Evolutionary conservation across 495 filamentous ascomycete genomes (phyloP).

Genomic region (Glarea lozoyensis): DNA sequence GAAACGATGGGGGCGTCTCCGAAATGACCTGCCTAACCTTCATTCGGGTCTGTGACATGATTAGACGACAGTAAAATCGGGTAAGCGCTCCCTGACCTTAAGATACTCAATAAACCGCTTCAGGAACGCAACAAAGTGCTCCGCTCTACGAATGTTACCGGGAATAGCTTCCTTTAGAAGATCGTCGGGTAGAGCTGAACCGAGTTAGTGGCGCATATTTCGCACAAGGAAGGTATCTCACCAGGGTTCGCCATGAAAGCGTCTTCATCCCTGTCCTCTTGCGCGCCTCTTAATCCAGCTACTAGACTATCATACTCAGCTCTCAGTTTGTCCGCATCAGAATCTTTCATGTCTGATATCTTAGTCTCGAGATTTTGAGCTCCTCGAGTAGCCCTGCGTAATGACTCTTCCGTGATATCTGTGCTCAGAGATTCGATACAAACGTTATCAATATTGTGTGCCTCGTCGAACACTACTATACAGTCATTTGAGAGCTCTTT

Average conservation of each 20-base stretch:
- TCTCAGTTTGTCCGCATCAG: slow-evolving; percentile 85
- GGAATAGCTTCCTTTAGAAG: slow-evolving; percentile 88
- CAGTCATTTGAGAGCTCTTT: slow-evolving; percentile 96
- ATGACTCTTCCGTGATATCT: slow-evolving; percentile 88
- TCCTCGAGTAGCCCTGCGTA: slow-evolving; percentile 80
- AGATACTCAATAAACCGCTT: slow-evolving; percentile 97
- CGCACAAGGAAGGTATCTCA: slow-evolving; percentile 26
- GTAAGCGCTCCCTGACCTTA: slow-evolving; percentile 39
- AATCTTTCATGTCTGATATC: slow-evolving; percentile 86
- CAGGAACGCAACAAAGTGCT: slow-evolving; percentile 93
- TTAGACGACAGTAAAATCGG: neutral
- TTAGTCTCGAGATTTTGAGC: slow-evolving; percentile 83
- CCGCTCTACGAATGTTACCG: slow-evolving; percentile 90
- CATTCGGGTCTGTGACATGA: slow-evolving; percentile 65
- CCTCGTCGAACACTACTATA: slow-evolving; percentile 98
- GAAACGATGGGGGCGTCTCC: slow-evolving; percentile 90
- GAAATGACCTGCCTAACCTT: slow-evolving; percentile 95
- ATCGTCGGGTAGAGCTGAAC: slow-evolving; percentile 61
- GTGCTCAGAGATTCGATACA: slow-evolving; percentile 97
- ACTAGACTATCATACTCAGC: slow-evolving; percentile 95
- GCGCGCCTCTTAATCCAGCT: slow-evolving; percentile 78
- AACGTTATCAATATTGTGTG: slow-evolving; percentile 99
- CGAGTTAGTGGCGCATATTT: slow-evolving; percentile 19
- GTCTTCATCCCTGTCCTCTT: slow-evolving; percentile 84
- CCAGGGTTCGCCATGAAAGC: slow-evolving; percentile 93